A percentile compares a stretch with the other conserved stretches of the same genome.
These are phyloP conservation scores for Candida dubliniensis DNA, from an alignment of 1,139 yeast species.

Conservation along the genomic window DNA sequence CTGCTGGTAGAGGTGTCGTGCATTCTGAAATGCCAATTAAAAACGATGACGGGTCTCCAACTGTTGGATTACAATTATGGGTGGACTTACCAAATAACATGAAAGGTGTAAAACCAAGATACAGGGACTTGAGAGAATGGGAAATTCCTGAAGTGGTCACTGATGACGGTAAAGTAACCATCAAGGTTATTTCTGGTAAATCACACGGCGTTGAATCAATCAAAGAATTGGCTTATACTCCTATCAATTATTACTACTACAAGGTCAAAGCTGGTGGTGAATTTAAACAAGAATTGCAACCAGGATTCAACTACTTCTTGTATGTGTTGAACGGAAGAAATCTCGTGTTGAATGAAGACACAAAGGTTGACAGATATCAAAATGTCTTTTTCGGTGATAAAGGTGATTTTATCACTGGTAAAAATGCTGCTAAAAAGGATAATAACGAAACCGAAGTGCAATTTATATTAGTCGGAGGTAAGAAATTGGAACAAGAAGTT, in stretches of 20 bases:
- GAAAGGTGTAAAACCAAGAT: slow-evolving; percentile 72
- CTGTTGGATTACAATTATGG: slow-evolving; percentile 86
- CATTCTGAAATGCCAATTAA: slow-evolving; percentile 86
- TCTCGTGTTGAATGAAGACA: slow-evolving; percentile 47
- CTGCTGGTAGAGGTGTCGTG: slow-evolving; percentile 88
- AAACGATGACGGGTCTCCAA: slow-evolving; percentile 53
- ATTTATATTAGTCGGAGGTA: slow-evolving; percentile 75
- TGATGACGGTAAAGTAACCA: slow-evolving; percentile 66
- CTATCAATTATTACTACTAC: slow-evolving; percentile 74
- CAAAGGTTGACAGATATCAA: slow-evolving; percentile 46
- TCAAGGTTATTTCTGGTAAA: slow-evolving; percentile 77
- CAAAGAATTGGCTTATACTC: slow-evolving; percentile 83
- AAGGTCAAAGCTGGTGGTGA: slow-evolving; percentile 67
- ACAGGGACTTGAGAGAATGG: slow-evolving; percentile 69
- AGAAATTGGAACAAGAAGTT: slow-evolving; percentile 70
- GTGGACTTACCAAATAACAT: slow-evolving; percentile 77
- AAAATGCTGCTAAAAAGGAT: slow-evolving; percentile 39
- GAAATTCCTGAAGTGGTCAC: slow-evolving; percentile 67
- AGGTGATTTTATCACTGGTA: slow-evolving; percentile 58
- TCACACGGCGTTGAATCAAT: slow-evolving; percentile 74
- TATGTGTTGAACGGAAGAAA: slow-evolving; percentile 65
- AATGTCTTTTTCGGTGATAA: slow-evolving; percentile 66
- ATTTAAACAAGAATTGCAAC: slow-evolving; percentile 61
- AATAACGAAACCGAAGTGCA: slow-evolving; percentile 35
- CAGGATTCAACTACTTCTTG: slow-evolving; percentile 68